Evolutionary conservation across 768 basidiomycete genomes (phyloP).

Genomic region (Tulasnella sp.): DNA sequence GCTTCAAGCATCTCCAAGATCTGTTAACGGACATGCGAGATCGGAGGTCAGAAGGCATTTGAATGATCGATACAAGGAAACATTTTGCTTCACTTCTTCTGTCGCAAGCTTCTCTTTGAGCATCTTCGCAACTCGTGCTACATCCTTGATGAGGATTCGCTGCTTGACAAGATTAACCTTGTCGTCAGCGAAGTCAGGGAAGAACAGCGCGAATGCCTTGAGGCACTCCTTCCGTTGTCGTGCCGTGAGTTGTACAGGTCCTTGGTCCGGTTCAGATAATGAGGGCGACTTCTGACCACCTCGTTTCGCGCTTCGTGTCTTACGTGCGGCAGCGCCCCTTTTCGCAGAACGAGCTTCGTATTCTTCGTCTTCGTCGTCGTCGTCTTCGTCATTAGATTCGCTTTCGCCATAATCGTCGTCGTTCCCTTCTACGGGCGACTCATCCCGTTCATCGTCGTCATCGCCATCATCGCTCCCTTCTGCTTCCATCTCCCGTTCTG

Average conservation of each 20-base stretch:
- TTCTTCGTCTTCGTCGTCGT: background rate
- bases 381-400: background rate
- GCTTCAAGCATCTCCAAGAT: slow-evolving; percentile 70
- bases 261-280: background rate
- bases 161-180: slow-evolving; percentile 36
- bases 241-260: slow-evolving; percentile 4
- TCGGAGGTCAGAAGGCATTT: slow-evolving; percentile 7
- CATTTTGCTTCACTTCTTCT: slow-evolving; percentile 53
- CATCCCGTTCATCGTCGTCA: slow-evolving; percentile 24
- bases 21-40: slow-evolving; percentile 30
- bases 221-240: slow-evolving; percentile 45
- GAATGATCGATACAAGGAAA: too few species aligned
- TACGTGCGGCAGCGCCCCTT: background rate
- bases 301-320: background rate
- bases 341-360: background rate
- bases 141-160: slow-evolving; percentile 55
- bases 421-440: slow-evolving; percentile 14
- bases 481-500: background rate
- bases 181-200: slow-evolving; percentile 41
- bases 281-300: slow-evolving; percentile 33
- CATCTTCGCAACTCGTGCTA: slow-evolving; percentile 47
- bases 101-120: slow-evolving; percentile 62
- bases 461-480: slow-evolving; percentile 26
- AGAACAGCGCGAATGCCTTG: slow-evolving; percentile 61
- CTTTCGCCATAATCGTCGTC: slow-evolving; percentile 6